Base-by-base conservation (phyloP, 108 stramenopile genomes). In the Cyclotella cryptica region DNA sequence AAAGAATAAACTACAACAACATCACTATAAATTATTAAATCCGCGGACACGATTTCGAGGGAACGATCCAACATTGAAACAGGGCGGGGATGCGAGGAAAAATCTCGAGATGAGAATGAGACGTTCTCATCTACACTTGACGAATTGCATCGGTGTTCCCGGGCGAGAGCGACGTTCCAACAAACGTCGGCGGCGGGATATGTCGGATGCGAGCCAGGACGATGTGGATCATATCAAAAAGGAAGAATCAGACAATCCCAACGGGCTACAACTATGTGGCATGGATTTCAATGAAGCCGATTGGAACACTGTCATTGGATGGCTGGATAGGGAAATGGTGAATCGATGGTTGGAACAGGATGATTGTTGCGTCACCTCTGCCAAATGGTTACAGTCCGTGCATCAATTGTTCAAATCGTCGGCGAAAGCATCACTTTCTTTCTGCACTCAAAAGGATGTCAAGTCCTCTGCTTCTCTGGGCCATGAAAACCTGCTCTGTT, bases 41-140 rank as follows among this genome's bases (percentile, higher is more conserved):
- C 80, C 80, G 12, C 67, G 84, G 29, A 87, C 89, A 53, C 66
- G 84, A 27, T 84, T 81, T 54, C 71, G 88, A 15, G 80, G 81
- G 11, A 78, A 83, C 46, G 85, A 87, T 72, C 86, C 86, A 9
- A 87, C 84, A 15, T 68, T 71, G 67, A 84, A 87, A 57, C 93
- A 94, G 57, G 93, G 93, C 18, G 93, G 93, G 10, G 90, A 94
- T 77, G 88, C 93, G 0, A 86, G 87, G 42, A 71, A 46, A 3
- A 94, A 91, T 81, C 66, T 88, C 30, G 88, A 90, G 67, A 22
- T 71, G 29, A 55, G 84, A 61, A 17, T 58, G 2, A 65, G 82
- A 13, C 68, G 47, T 24, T 62, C 43, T 21, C 24, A 51, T 42
- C 35, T 30, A 19, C n/a, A 30, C n/a, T 10, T 13, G 46, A 45